phyloP scores from a whole-genome alignment of 306 rosid species.

The Trichosanthes cucumerina region DNA sequence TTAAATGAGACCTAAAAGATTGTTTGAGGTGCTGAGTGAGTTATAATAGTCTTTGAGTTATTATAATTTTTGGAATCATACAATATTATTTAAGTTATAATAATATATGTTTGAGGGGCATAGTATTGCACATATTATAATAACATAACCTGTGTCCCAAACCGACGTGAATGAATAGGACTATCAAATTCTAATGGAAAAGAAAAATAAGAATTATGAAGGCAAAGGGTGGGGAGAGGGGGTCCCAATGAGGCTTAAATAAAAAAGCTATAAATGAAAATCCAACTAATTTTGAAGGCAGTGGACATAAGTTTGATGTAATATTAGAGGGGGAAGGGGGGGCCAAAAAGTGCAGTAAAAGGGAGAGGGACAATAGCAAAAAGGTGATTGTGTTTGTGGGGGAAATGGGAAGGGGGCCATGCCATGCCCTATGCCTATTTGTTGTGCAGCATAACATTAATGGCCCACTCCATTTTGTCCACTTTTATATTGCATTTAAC shows the following conservation, averaged over 20 bases:
- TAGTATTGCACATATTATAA: no score
- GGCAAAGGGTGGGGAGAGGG: neutral
- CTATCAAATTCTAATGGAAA: neutral
- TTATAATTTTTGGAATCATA: no score
- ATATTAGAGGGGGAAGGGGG: neutral
- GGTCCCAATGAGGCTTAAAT: neutral
- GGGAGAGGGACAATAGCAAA: neutral
- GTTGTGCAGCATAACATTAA: neutral
- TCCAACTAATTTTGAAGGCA: neutral
- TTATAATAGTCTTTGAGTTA: no score
- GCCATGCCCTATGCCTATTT: conserved; percentile 7
- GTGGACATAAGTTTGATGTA: neutral
- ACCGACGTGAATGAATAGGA: no score
- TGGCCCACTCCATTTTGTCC: conserved; percentile 11
- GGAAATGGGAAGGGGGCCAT: neutral
- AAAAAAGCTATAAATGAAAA: neutral
- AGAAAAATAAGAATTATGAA: neutral
- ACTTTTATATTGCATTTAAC: conserved; percentile 1
- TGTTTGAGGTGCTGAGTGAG: no score
- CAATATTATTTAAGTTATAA: no score
- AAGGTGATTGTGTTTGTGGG: neutral
- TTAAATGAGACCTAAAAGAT: no score
- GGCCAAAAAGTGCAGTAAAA: neutral
- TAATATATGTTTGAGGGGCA: no score
- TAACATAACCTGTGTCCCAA: no score